A percentile compares a stretch with the other conserved stretches of the same genome.
These are phyloP conservation scores for Ceratocystis colombiana DNA, from an alignment of 2,329 filamentous ascomycete species.

Conservation along the genomic window DNA sequence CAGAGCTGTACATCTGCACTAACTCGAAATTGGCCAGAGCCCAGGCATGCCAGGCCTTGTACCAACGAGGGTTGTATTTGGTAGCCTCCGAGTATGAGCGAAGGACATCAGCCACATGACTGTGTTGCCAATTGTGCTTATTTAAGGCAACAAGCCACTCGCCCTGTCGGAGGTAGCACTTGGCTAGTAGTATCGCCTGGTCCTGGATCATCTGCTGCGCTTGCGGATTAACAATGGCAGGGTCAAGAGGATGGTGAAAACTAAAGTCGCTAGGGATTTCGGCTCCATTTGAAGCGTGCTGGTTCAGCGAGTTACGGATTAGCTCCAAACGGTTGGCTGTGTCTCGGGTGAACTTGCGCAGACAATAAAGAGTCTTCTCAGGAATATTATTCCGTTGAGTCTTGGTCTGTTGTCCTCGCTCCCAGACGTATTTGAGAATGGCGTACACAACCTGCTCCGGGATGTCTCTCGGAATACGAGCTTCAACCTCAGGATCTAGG, in stretches of 20 bases:
- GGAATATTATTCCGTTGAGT: slow-evolving; percentile 38
- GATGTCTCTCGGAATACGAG: slow-evolving; percentile 35
- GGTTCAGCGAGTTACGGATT: slow-evolving; percentile 42
- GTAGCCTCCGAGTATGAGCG: slow-evolving; percentile 87
- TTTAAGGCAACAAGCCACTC: slow-evolving; percentile 88
- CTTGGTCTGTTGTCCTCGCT: slow-evolving; percentile 54
- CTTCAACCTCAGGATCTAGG: slow-evolving; percentile 27
- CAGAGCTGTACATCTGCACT: slow-evolving; percentile 53
- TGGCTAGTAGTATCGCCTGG: slow-evolving; percentile 67
- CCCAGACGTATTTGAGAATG: slow-evolving; percentile 96
- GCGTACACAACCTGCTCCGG: slow-evolving; percentile 83
- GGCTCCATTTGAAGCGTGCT: slow-evolving; percentile 40
- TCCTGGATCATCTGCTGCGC: slow-evolving; percentile 47
- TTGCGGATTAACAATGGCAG: slow-evolving; percentile 39
- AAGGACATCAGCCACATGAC: slow-evolving; percentile 77
- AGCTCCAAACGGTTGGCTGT: slow-evolving; percentile 46
- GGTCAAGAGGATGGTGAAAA: slow-evolving; percentile 41
- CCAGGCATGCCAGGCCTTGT: slow-evolving; percentile 99
- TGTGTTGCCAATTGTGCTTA: slow-evolving; percentile 78
- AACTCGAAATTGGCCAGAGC: slow-evolving; percentile 97
- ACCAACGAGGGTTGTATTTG: slow-evolving; percentile 87
- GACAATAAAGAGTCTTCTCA: slow-evolving; percentile 48
- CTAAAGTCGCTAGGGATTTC: slow-evolving; percentile 40
- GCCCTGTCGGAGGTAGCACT: slow-evolving; percentile 91
- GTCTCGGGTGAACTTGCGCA: slow-evolving; percentile 52